Evolutionary conservation across 2,329 filamentous ascomycete genomes (phyloP), one percentile per base, ranked within the genome.

Genomic region (Cercospora beticola): DNA sequence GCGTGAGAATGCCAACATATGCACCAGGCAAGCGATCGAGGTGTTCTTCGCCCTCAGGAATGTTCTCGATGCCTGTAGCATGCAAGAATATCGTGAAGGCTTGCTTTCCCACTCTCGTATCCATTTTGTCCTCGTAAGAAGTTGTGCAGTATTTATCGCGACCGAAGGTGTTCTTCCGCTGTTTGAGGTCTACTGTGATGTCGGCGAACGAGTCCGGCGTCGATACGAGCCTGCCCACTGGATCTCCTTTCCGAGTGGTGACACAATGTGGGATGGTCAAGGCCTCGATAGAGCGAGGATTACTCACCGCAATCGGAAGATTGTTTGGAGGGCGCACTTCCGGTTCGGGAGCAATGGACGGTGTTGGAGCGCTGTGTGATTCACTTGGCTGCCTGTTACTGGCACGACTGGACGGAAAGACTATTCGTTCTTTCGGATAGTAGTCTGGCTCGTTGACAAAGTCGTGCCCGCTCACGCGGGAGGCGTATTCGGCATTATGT

Each of bases 41-140:
- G 76, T 86, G 87, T 62, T 86, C 87, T 62, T 86, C 80, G 62
- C 78, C 72, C 56, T 79, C 77, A 9, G 79, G 86, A 40, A 83
- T 82, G 62, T 84, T 83, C 67, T 92, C 90, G 67, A 90, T 89
- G 10, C 87, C 87, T 0, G 89, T 86, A 65, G 87, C 89, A 85
- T 90, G 93, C 31, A 95, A 87, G 36, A 92, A 84, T 43, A 97
- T 83, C 74, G 92, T 90, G 73, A 97, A 88, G 0, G 92, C 93
- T 71, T 90, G 89, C 76, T 94, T 94, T 1, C 94, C 92, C 40
- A 98, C 88, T 16, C 89, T 89, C 2, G 84, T 85, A 72, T 97
- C 92, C 26, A 82, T 81, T 31, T 79, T 81, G 59, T 89, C 83
- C 0, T 86, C 80, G 74, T 93, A 92, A 2, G 89, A 83, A 31